These are phyloP conservation scores for Umbelopsis sp. DNA, from an alignment of 192 early-diverging fungal species.

Conservation along the genomic window DNA sequence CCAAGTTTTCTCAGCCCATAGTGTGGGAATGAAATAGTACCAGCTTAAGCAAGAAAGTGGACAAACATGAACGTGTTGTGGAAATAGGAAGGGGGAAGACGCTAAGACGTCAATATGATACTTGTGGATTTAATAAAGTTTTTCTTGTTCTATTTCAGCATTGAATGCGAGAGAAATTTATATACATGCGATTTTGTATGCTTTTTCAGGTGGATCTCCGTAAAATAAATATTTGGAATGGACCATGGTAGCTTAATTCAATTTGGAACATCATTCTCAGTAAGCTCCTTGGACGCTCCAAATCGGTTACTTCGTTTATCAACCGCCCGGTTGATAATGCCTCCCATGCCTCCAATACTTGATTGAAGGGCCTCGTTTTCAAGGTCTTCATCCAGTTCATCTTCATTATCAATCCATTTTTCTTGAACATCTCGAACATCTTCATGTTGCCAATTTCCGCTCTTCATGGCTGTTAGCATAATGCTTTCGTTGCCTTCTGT, in stretches of 20 bases:
- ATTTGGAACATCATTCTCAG: not conserved
- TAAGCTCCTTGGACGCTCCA: not conserved
- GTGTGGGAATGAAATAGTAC: no score
- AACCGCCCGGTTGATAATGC: slow-evolving; percentile 3
- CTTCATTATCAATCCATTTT: slow-evolving; percentile 36
- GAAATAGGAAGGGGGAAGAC: no score
- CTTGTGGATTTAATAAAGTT: no score
- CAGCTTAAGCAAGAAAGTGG: no score
- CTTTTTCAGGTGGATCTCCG: no score
- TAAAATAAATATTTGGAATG: no score
- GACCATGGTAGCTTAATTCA: not conserved
- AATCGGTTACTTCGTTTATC: slow-evolving; percentile 1
- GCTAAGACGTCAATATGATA: no score
- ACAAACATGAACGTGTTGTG: no score
- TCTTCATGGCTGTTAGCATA: slow-evolving; percentile 60
- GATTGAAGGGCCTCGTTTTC: not conserved
- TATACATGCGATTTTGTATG: no score
- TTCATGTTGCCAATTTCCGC: slow-evolving; percentile 32
- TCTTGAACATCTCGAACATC: slow-evolving; percentile 53
- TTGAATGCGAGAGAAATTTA: no score
- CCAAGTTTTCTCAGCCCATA: no score
- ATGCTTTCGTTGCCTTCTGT: slow-evolving; percentile 77
- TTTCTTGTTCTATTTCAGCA: no score
- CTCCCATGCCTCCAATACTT: slow-evolving; percentile 2
- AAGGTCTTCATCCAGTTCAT: not conserved